Percentiles rank a stretch among this genome's conserved stretches.
Conservation (phyloP, 1,284 basidiomycete genomes). For the Ustilago curta region DNA sequence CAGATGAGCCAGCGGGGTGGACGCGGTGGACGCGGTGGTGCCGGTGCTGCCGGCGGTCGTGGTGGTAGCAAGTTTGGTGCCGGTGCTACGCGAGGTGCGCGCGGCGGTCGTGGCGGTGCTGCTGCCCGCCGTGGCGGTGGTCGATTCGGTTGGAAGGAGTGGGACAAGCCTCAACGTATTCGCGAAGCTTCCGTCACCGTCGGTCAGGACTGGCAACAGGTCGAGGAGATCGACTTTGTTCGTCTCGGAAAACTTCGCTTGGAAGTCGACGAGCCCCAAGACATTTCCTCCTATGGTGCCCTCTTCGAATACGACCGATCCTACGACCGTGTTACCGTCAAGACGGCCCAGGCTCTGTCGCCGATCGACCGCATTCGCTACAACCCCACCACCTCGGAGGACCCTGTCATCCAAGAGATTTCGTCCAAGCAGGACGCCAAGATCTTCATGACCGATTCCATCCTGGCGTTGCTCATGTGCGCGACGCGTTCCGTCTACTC, state of each 20-base stretch:
- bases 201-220: slow-evolving; percentile 88
- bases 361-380: slow-evolving; percentile 95
- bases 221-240: slow-evolving; percentile 97
- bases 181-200: slow-evolving; percentile 96
- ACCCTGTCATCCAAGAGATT: slow-evolving; percentile 74
- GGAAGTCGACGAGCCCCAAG: slow-evolving; percentile 75
- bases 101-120: slow-evolving; percentile 69
- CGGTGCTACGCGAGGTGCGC: slow-evolving; percentile 60
- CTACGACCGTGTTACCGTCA: slow-evolving; percentile 91
- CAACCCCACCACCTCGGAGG: slow-evolving; percentile 96
- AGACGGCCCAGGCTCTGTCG: slow-evolving; percentile 89
- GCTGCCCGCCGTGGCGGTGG: slow-evolving; percentile 69
- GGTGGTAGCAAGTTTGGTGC: slow-evolving; percentile 58
- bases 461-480: slow-evolving; percentile 96
- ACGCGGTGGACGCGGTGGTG: slow-evolving; percentile 63
- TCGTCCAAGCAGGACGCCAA: slow-evolving; percentile 74
- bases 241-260: slow-evolving; percentile 90
- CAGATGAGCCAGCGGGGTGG: slow-evolving; percentile 66
- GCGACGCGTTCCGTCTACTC: slow-evolving; percentile 95
- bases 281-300: slow-evolving; percentile 82
- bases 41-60: slow-evolving; percentile 50
- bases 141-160: slow-evolving; percentile 87
- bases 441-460: slow-evolving; percentile 96
- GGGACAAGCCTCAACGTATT: slow-evolving; percentile 89
- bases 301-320: slow-evolving; percentile 93